Base-by-base conservation (phyloP, 345 rosid genomes). In the Ailanthus altissimus region DNA sequence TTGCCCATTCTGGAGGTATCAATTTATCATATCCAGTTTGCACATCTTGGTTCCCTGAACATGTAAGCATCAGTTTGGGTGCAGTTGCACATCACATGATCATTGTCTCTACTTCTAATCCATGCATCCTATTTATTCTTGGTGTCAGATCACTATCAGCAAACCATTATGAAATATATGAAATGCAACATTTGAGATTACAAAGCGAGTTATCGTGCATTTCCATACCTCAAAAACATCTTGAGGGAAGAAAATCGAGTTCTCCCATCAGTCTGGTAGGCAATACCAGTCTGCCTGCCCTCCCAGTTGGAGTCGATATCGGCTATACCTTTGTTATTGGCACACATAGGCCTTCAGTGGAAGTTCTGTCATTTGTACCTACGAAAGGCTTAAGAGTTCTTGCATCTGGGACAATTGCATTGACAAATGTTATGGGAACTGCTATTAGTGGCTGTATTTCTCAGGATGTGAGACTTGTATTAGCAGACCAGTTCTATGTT, bases 311-410 rank as follows among this genome's bases (percentile, higher is more conserved):
- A 72, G 83, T 92, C 82, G 87, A 83, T 81, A 81, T 78, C 72
- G 88, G 85, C 66, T 86, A 82, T 79, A 89, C 91, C 47, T 88
- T 96, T 89, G 87, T 96, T 74, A 82, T 96, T 81, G 99, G 99
- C 77, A 93, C 99, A 26, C 97, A 96, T 85, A 91, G 82, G 83
- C 99, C 99, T 83, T 96, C 99, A 25, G 98, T 96, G 83, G 99
- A 96, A 82, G 84, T 93, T 53, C 75, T 93, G 58, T 93, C 91
- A 75, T 88, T 92, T 85, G 65, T 84, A 56, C 89, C 92, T 67
- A 84, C 84, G 77, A 72, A 75, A 76, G 97, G 99, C 69, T 79
- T 96, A 63, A 87, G 80, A 78, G 85, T 93, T 84, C 87, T 93
- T 86, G 99, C 97, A 72, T 85, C 88, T 65, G 98, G 95, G 54